Evolutionary conservation across 805 yeast genomes (phyloP), one percentile per base, ranked within the genome.

Genomic region (Dipodascopsis tothii): DNA sequence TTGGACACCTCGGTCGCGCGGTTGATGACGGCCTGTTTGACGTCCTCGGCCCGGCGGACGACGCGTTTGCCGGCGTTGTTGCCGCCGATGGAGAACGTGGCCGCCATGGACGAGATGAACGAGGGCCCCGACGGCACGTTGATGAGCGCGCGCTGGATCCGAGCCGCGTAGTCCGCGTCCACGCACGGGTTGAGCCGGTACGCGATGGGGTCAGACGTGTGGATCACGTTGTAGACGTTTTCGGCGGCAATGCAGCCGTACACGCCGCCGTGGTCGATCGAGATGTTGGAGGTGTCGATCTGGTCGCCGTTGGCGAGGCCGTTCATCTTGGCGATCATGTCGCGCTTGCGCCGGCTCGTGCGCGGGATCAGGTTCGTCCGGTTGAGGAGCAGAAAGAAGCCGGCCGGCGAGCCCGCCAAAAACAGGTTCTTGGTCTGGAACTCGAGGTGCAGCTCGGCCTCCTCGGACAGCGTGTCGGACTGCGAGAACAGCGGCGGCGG

Each of bases 131-230:
- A 36, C 20, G 59, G 61, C 7, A 43, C 40, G 1, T 61, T 58
- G 2, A 62, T 50, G 11, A 36, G 30, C 4, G 65, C 60, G 2
- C 57, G 48, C 35, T 56, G 59, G 7, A 66, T 45, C 9, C 42
- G 43, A 20, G 43, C 43, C 0, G 66, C 61, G 21, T 48, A 41
- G 14, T 56, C 56, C 3, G 63, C 69, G 50, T 73, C 69, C 5
- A 88, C 76, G 35, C 90, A 66, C 1, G 97, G 96, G 59, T 87
- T 95, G 50, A 90, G 66, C 45, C 95, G 67, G 59, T 84, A 87
- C 0, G 94, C 94, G 32, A 92, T 80, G 1, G 96, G 94, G 60
- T 90, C 98, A 55, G 94, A 83, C 1, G 86, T 83, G 60, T 90
- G 94, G 61, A 81, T 82, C 5, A 92, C 65, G 59, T 90, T 90